phyloP scores from a whole-genome alignment of 2,329 filamentous ascomycete genomes.

The Ustilaginoidea virens region DNA sequence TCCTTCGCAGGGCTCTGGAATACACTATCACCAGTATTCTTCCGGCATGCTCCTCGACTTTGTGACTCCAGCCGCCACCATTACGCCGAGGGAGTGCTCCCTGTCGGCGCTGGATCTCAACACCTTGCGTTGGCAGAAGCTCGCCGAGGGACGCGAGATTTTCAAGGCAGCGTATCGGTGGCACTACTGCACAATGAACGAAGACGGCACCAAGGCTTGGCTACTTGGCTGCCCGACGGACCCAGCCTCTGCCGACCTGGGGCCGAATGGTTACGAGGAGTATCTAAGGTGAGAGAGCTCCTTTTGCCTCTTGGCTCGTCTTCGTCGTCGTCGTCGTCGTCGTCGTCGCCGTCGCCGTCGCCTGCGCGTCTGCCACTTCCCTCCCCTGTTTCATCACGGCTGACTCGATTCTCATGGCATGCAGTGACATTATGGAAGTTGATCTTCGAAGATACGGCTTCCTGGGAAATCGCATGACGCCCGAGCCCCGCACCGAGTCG shows the following conservation, averaged over 20 bases:
- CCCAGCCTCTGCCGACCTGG: conserved; percentile 45
- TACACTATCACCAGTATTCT: conserved; percentile 90
- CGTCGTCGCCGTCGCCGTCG: too few species aligned
- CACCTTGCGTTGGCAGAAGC: conserved; percentile 80
- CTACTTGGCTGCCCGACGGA: conserved; percentile 84
- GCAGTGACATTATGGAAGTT: conserved; percentile 76
- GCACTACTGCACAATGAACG: conserved; percentile 96
- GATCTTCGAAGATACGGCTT: conserved; percentile 86
- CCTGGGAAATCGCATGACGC: conserved; percentile 58
- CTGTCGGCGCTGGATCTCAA: conserved; percentile 79
- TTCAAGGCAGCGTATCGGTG: conserved; percentile 87
- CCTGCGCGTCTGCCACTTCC: too few species aligned
- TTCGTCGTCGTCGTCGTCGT: too few species aligned
- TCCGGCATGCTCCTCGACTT: conserved; percentile 89
- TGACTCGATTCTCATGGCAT: not conserved
- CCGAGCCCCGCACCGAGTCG: conserved; percentile 35
- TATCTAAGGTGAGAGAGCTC: conserved; percentile 46
- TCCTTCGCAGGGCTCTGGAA: conserved; percentile 77
- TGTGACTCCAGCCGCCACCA: conserved; percentile 79
- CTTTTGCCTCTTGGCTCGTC: too few species aligned
- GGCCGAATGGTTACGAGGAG: conserved; percentile 63
- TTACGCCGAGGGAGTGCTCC: conserved; percentile 75
- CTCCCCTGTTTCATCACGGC: too few species aligned
- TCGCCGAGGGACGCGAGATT: conserved; percentile 87
- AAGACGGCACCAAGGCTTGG: conserved; percentile 93